Evolutionary conservation across 140 eudicot species (phyloP), one percentile per base, ranked within the genome.

Genomic region (Stevia rebaudiana): DNA sequence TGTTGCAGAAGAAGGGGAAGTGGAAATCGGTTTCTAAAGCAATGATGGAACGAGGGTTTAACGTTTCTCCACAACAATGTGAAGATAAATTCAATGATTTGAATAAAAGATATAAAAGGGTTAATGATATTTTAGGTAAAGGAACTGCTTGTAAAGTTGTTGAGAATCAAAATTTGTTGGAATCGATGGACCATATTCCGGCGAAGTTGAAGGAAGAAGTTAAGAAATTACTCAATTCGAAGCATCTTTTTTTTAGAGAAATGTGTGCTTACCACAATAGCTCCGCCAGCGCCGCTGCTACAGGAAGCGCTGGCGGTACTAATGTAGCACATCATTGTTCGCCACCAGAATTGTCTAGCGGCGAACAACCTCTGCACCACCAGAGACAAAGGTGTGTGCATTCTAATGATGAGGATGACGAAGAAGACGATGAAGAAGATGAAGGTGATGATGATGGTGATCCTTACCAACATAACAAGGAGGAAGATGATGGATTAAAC

Each of bases 1-100:
- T 65, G 33, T 60, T 87, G 75, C 98, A 91, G 87, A 91, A 91
- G 76, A 91, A 87, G 59, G 98, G 98, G 47, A 91, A 91, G 36
- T 91, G 98, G 98, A 91, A 91, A 61, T 91, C 98, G 19, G 98
- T 91, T 44, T 91, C 98, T 6, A 65, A 71, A 48, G 98, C 92
- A 11, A 91, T 91, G 98, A 80, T 84, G 96, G 98, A 91, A 73
- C 71, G 80, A 65, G 98, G 98, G 63, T 91, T 87, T 60, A 70
- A 74, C 56, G 98, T 91, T 16, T 91, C 98, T 21, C 98, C 98
- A 13, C 98, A 91, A 69, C 98, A 91, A 61, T 91, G 97, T 57
- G 97, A 90, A 65, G 97, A 90, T 54, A 90, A 90, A 22, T 90
- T 90, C 61, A 90, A 90, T 56, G 98, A 91, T 70, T 79, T 91